Evolutionary conservation across 371 early-diverging fungal genomes (phyloP).

Genomic region (Mortierella sp.): DNA sequence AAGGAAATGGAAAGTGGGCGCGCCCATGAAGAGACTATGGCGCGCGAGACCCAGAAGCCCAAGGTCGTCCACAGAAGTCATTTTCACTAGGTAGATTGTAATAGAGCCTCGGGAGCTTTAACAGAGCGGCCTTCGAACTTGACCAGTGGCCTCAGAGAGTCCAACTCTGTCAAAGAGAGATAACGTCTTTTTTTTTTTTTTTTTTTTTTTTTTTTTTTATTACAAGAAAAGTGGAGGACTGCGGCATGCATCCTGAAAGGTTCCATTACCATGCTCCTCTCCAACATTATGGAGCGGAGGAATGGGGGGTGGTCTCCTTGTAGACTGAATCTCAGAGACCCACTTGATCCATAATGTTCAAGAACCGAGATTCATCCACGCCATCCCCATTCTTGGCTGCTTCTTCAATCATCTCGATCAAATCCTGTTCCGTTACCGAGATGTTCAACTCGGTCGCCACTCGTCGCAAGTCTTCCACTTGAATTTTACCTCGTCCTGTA

Average conservation of each 20-base stretch:
- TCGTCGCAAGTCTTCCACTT: constrained; percentile 73
- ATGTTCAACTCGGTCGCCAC: constrained; percentile 77
- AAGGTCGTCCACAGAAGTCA: no score
- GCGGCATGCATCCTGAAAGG: background rate
- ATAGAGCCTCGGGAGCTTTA: no score
- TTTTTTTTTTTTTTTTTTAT: background rate
- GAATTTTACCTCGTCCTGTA: constrained; percentile 77
- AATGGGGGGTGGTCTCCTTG: no score
- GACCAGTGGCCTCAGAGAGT: no score
- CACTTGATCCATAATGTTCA: background rate
- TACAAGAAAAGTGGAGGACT: background rate
- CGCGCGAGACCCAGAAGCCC: no score
- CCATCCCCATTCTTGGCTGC: constrained; percentile 79
- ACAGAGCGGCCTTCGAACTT: no score
- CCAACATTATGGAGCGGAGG: no score
- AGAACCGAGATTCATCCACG: background rate
- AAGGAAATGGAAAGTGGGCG: no score
- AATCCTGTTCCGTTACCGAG: constrained; percentile 72
- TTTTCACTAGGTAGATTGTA: no score
- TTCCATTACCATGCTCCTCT: background rate
- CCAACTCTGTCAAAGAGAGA: no score
- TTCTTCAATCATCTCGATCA: constrained; percentile 85
- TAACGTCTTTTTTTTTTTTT: no score
- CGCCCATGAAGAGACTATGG: no score
- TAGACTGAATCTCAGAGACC: background rate